Evolutionary conservation across 805 yeast genomes (phyloP).

Genomic region (Novakomyces olei): DNA sequence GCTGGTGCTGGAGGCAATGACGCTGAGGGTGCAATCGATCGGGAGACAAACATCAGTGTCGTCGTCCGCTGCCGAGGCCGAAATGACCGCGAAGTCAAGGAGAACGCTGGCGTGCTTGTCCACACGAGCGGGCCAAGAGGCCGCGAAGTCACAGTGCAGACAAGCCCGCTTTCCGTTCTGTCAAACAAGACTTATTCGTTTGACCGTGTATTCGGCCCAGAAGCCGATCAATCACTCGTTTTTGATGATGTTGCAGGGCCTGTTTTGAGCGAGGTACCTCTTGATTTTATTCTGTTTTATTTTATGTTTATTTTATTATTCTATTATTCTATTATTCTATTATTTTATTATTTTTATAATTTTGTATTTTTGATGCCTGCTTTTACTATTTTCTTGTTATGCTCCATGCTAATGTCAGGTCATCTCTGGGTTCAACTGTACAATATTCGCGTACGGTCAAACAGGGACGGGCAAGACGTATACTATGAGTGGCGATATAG

Average conservation of each 20-base stretch:
- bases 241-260: constrained; percentile 48
- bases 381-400: neutral
- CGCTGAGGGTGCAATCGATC: neutral
- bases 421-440: constrained; percentile 54
- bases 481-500: constrained; percentile 29
- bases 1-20: neutral
- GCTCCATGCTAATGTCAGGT: too few relatives aligned
- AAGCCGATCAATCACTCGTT: constrained; percentile 45
- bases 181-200: constrained; percentile 37
- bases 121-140: constrained; percentile 27
- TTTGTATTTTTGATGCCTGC: neutral
- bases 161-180: constrained; percentile 17
- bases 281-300: too few relatives aligned
- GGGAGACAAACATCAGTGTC: constrained; percentile 31
- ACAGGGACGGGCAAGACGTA: constrained; percentile 58
- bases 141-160: constrained; percentile 27
- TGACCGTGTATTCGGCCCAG: constrained; percentile 67
- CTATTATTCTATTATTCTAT: too few relatives aligned
- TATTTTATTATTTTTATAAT: neutral
- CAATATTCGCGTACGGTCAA: constrained; percentile 61
- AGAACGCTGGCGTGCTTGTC: constrained; percentile 39
- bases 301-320: too few relatives aligned
- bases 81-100: constrained; percentile 32
- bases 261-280: constrained; percentile 39
- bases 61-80: constrained; percentile 45